Evolutionary conservation across 306 rosid genomes (phyloP).

Genomic region (Phaseolus lunatus): DNA sequence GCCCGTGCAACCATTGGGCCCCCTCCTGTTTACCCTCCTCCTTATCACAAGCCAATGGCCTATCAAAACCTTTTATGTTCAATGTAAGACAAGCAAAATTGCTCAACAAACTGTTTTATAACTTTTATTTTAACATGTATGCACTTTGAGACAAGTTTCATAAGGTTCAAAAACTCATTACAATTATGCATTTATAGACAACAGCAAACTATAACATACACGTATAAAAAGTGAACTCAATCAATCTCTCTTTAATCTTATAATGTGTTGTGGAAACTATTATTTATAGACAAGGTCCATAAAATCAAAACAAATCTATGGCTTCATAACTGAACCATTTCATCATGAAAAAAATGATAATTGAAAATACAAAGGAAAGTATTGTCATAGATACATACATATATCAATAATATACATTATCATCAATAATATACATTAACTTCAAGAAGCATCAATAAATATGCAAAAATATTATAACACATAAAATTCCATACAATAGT

Average conservation of each 20-base stretch:
- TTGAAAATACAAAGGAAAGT: neutral
- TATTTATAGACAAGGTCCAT: conserved; percentile 2
- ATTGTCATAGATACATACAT: neutral
- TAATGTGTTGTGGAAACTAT: neutral
- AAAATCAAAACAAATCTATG: conserved; percentile 18
- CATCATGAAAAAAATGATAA: neutral
- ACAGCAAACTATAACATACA: neutral
- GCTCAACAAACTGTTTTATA: conserved; percentile 19
- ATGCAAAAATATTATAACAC: neutral
- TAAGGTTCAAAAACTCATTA: neutral
- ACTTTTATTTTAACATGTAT: conserved; percentile 16
- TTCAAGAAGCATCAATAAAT: conserved; percentile 6
- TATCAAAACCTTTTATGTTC: conserved; percentile 10
- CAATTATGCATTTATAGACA: neutral
- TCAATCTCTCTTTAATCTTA: neutral
- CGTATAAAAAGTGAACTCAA: conserved; percentile 14
- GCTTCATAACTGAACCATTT: conserved; percentile 23
- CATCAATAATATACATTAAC: conserved; percentile 6
- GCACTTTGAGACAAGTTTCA: neutral
- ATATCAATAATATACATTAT: conserved; percentile 8
- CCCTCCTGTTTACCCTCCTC: neutral
- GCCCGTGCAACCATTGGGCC: neutral
- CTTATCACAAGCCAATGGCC: neutral
- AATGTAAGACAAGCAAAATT: conserved; percentile 26
- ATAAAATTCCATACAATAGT: conserved; percentile 1